These are phyloP conservation scores for Mrakia blollopis DNA, from an alignment of 768 basidiomycete genomes.

Conservation along the genomic window DNA sequence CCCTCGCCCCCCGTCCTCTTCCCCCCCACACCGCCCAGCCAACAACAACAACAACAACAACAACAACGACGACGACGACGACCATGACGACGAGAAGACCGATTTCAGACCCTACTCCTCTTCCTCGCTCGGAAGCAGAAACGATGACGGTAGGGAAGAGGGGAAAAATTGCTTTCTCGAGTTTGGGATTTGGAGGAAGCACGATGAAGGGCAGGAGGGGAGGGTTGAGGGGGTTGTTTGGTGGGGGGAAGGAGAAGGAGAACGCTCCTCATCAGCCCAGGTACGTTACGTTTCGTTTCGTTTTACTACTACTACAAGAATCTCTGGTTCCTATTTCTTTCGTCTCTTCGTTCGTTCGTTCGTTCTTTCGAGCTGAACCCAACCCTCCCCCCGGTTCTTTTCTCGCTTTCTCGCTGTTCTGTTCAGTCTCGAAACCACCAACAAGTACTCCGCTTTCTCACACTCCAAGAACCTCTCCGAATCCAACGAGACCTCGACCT, in stretches of 20 bases:
- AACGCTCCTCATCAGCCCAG: not conserved
- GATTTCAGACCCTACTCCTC: conserved; percentile 3
- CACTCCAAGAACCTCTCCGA: not conserved
- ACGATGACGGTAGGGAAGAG: not conserved
- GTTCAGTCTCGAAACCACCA: not conserved
- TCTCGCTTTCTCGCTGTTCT: not conserved
- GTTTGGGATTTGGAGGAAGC: not conserved
- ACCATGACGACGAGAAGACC: not conserved
- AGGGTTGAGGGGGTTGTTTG: not conserved
- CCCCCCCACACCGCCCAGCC: not conserved
- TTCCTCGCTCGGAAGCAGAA: not conserved
- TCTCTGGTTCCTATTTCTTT: too few species aligned
- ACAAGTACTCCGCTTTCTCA: not conserved
- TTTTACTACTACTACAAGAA: too few species aligned
- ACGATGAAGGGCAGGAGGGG: not conserved
- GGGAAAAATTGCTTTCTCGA: not conserved
- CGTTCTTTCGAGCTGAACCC: too few species aligned
- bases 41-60: not conserved
- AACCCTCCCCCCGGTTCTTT: not conserved
- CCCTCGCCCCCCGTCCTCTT: not conserved
- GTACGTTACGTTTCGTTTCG: too few species aligned
- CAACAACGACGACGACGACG: not conserved
- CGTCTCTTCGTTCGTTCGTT: too few species aligned
- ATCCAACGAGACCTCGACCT: not conserved
- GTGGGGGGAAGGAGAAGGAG: not conserved